Evolutionary conservation across 75 land plant species (phyloP), one percentile per base, ranked within the genome.

Genomic region (Ceratopteris richardii): DNA sequence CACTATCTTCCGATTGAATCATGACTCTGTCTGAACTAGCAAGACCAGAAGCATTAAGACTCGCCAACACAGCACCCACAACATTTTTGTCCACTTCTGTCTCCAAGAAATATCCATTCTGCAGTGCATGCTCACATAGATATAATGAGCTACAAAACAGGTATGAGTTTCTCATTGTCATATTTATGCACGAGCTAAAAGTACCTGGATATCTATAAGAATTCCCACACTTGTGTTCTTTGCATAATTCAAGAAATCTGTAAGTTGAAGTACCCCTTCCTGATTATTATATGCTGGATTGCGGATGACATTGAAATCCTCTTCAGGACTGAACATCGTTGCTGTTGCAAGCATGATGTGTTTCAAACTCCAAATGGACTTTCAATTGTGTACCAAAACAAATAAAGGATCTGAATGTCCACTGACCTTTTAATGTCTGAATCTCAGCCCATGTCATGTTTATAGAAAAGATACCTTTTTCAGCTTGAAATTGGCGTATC

Each of bases 181-280:
- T n/a, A n/a, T n/a, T n/a, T n/a, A n/a, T n/a, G n/a, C n/a, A n/a
- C n/a, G n/a, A n/a, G n/a, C 14, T 16, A 25, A 62, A 6, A 19
- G 23, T 59, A 89, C 96, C 89, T 82, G 81, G 33, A 90, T 61
- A 24, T 57, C 61, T 65, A 90, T 63, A 54, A 80, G 54, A 26
- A 85, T 50, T 28, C 90, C 90, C 57, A 71, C 62, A 53, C 76
- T 58, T 47, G 80, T 60, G 56, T 71, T 78, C 60, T 78, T 82
- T n/a, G 96, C 78, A 37, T 80, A 57, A 0, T 43, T 51, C 42
- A 90, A 61, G 67, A 90, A 85, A 1, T 82, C 90, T 23, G 74
- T 56, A 21, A 90, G 60, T 2, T 61, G 66, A 33, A 80, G 12
- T 12, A 90, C 67, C 29, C 43, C 62, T 37, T 84, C 82, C 41